Conservation (phyloP, 1,139 yeast genomes). For the Meyerozyma carpophila region DNA sequence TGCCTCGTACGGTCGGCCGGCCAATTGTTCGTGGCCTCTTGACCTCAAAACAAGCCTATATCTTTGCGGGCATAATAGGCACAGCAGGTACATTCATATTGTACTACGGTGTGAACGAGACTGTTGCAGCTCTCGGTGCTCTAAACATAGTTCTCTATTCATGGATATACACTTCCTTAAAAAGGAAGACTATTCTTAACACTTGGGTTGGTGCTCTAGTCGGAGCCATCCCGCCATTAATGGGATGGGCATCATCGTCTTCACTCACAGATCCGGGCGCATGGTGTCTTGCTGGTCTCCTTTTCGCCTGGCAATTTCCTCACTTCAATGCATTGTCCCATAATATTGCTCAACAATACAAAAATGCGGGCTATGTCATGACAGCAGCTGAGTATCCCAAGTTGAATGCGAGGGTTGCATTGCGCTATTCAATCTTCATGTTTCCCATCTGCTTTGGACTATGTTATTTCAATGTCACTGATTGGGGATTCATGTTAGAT, state of each 20-base stretch:
- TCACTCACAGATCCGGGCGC: constrained; percentile 83
- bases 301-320: constrained; percentile 98
- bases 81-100: constrained; percentile 63
- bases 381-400: constrained; percentile 90
- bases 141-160: constrained; percentile 77
- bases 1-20: constrained; percentile 84
- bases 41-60: constrained; percentile 69
- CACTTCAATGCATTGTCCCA: constrained; percentile 93
- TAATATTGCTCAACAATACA: constrained; percentile 80
- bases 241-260: constrained; percentile 99
- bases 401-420: constrained; percentile 87
- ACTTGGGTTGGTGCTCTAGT: constrained; percentile 99
- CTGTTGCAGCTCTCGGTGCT: constrained; percentile 74
- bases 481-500: constrained; percentile 73
- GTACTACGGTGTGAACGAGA: constrained; percentile 77
- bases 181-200: constrained; percentile 75
- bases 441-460: constrained; percentile 88
- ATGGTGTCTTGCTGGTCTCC: constrained; percentile 85
- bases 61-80: constrained; percentile 75
- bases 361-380: constrained; percentile 93
- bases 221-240: constrained; percentile 96
- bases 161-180: constrained; percentile 87
- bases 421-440: constrained; percentile 84
- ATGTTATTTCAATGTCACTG: constrained; percentile 75
- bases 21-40: constrained; percentile 87